These are phyloP conservation scores for Betula pendula DNA, from an alignment of 306 rosid species.

Conservation along the genomic window DNA sequence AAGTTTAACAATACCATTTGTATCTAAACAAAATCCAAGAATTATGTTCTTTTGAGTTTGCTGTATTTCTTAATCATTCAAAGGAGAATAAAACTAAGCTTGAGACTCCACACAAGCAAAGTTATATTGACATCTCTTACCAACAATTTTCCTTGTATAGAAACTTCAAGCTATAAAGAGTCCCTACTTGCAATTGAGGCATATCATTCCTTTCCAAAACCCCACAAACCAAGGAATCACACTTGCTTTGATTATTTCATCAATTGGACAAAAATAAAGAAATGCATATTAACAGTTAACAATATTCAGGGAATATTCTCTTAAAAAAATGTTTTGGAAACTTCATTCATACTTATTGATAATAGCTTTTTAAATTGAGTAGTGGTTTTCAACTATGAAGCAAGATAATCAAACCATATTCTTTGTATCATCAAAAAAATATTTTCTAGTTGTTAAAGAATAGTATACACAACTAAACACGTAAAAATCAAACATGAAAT, in stretches of 20 bases:
- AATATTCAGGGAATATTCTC: not conserved
- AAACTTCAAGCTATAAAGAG: too few relatives aligned
- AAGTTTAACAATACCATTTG: too few relatives aligned
- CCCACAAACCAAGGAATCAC: too few relatives aligned
- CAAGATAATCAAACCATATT: conserved; percentile 52
- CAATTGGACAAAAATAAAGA: too few relatives aligned
- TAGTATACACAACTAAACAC: not conserved
- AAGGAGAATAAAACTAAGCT: too few relatives aligned
- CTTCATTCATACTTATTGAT: conserved; percentile 47
- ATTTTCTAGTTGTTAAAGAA: conserved; percentile 47
- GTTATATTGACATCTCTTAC: not conserved
- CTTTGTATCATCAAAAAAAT: conserved; percentile 56
- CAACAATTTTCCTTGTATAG: not conserved
- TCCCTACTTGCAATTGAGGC: too few relatives aligned
- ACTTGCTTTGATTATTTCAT: too few relatives aligned
- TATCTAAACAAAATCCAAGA: too few relatives aligned
- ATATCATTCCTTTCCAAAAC: too few relatives aligned
- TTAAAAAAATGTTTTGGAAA: not conserved
- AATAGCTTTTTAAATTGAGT: conserved; percentile 56
- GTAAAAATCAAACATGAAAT: not conserved
- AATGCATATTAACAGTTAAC: not conserved
- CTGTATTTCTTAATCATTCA: too few relatives aligned
- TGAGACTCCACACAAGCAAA: too few relatives aligned
- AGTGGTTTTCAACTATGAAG: conserved; percentile 62
- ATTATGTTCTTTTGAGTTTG: too few relatives aligned